Conservation (phyloP, 768 basidiomycete species). For the Mycena crocata region DNA sequence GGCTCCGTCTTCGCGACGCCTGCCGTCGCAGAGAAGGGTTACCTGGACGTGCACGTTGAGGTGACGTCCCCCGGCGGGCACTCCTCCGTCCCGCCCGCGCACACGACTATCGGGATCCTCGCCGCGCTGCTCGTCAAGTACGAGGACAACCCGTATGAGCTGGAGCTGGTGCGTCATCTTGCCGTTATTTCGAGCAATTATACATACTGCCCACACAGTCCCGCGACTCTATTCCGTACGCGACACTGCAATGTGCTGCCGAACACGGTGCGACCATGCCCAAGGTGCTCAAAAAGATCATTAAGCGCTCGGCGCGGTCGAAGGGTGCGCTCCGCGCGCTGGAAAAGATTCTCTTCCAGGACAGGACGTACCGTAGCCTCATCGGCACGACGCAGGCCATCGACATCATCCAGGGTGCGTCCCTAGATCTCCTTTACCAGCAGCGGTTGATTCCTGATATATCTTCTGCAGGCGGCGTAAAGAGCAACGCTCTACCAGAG, state of each 20-base stretch:
- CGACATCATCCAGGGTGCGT: slow-evolving; percentile 63
- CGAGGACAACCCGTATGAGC: slow-evolving; percentile 71
- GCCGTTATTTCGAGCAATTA: background rate
- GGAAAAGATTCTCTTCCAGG: slow-evolving; percentile 57
- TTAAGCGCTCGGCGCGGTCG: slow-evolving; percentile 59
- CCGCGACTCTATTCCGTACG: slow-evolving; percentile 69
- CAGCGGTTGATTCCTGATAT: slow-evolving; percentile 52
- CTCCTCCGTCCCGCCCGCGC: slow-evolving; percentile 84
- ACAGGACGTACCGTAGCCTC: slow-evolving; percentile 56
- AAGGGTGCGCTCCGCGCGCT: slow-evolving; percentile 64
- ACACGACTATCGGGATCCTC: slow-evolving; percentile 91
- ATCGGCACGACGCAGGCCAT: slow-evolving; percentile 83
- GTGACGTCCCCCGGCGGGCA: slow-evolving; percentile 84
- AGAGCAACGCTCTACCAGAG: slow-evolving; percentile 86
- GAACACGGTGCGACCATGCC: slow-evolving; percentile 70
- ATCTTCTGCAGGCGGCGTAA: slow-evolving; percentile 62
- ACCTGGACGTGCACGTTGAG: slow-evolving; percentile 69
- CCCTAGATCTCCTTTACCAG: slow-evolving; percentile 39
- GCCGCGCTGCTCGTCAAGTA: slow-evolving; percentile 74
- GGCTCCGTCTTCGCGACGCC: slow-evolving; percentile 70
- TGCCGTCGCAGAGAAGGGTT: slow-evolving; percentile 82
- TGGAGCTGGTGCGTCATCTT: slow-evolving; percentile 54
- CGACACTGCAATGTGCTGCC: slow-evolving; percentile 73
- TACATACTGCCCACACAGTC: slow-evolving; percentile 46
- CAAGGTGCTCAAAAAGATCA: slow-evolving; percentile 55